Evolutionary conservation across 2,329 filamentous ascomycete species (phyloP).

Genomic region (Cladosporium sp.): DNA sequence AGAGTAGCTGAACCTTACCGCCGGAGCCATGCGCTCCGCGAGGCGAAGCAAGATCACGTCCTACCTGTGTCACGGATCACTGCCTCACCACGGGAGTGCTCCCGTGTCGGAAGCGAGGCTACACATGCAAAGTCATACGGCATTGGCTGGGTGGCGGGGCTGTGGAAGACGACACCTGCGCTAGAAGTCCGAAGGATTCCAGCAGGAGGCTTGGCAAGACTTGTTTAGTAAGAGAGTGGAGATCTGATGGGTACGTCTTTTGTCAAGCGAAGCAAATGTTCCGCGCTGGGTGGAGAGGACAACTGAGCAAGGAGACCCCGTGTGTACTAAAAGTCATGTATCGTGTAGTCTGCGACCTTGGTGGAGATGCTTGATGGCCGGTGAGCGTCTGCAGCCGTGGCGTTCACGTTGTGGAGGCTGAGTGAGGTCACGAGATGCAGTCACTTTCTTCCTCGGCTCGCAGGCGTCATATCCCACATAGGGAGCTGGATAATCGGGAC

Average conservation of each 20-base stretch:
- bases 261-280: too few relatives aligned
- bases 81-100: background rate
- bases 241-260: too few relatives aligned
- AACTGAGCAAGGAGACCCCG: too few relatives aligned
- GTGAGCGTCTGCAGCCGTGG: too few relatives aligned
- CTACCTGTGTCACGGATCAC: background rate
- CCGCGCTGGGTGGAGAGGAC: too few relatives aligned
- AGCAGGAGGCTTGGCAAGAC: background rate
- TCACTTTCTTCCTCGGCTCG: background rate
- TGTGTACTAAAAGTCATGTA: too few relatives aligned
- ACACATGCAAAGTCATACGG: background rate
- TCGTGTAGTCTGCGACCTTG: too few relatives aligned
- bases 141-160: background rate
- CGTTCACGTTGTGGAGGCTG: background rate
- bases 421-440: constrained; percentile 1
- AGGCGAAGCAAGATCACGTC: background rate
- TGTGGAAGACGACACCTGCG: background rate
- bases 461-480: background rate
- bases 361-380: too few relatives aligned
- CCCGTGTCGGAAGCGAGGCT: background rate
- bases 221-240: background rate
- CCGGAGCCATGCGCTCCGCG: background rate
- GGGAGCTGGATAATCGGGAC: constrained; percentile 1
- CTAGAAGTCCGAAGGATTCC: constrained; percentile 6
- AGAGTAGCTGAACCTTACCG: background rate